phyloP scores from a whole-genome alignment of 257 asterid species.

The Solanum okadae region DNA sequence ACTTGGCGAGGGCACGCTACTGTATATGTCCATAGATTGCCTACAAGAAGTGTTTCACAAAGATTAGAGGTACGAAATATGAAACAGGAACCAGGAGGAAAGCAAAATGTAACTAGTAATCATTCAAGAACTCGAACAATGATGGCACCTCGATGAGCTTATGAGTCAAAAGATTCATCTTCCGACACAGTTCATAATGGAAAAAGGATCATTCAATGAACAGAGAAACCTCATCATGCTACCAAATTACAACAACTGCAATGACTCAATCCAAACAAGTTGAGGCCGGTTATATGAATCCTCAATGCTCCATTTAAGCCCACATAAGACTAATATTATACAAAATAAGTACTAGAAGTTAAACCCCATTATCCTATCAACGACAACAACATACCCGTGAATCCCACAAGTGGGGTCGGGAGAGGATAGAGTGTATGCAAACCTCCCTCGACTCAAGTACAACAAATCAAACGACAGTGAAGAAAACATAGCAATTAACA shows the following conservation, averaged over 20 bases:
- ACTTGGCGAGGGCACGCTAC: conserved; percentile 87
- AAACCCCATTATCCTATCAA: neutral
- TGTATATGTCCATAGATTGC: conserved; percentile 83
- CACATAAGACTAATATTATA: neutral
- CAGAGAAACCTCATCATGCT: neutral
- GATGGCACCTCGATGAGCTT: neutral
- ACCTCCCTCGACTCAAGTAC: neutral
- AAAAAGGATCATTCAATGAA: neutral
- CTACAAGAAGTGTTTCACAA: conserved; percentile 27
- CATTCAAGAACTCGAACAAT: neutral
- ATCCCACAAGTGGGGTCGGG: neutral
- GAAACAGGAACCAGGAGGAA: neutral
- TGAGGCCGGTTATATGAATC: neutral
- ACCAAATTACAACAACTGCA: neutral
- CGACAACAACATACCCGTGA: neutral
- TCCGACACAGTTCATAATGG: neutral
- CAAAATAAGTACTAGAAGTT: neutral
- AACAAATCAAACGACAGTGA: neutral
- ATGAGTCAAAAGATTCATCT: neutral
- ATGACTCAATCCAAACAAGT: neutral
- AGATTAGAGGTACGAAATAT: neutral
- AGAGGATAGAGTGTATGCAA: neutral
- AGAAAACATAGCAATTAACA: neutral
- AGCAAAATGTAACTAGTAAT: neutral
- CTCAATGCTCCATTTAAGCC: neutral